Conservation (phyloP, 2,329 filamentous ascomycete species). For the Colletotrichum cordylinicola region DNA sequence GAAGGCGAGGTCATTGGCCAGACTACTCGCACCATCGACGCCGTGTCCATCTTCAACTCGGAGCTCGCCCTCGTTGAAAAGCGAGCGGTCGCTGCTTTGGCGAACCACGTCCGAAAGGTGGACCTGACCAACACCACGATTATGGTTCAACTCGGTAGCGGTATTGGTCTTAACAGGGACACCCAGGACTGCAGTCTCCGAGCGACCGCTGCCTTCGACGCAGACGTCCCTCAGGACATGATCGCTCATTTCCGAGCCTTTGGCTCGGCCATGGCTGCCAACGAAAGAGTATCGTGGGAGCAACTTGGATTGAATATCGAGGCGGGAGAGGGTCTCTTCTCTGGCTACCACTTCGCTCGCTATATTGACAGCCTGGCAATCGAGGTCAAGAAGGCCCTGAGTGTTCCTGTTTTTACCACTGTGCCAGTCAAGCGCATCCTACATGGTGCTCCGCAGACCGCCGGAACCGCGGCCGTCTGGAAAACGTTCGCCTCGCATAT, state of each 20-base stretch:
- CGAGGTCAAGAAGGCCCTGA: neutral
- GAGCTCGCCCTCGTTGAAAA: neutral
- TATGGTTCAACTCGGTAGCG: neutral
- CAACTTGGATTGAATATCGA: neutral
- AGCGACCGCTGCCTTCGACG: neutral
- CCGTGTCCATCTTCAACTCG: neutral
- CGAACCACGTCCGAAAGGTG: neutral
- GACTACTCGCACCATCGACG: neutral
- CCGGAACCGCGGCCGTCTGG: neutral
- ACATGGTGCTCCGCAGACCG: neutral
- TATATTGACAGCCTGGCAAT: neutral
- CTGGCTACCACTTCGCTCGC: fast-evolving
- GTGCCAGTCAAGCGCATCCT: neutral
- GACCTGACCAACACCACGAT: neutral
- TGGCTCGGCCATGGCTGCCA: neutral
- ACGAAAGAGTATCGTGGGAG: neutral
- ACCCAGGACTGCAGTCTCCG: neutral
- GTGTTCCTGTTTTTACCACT: neutral
- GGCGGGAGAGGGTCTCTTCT: neutral
- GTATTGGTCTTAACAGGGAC: neutral
- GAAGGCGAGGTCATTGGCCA: neutral
- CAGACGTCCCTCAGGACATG: neutral
- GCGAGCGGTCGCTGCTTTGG: neutral
- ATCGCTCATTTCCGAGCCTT: neutral
- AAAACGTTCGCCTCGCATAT: neutral